phyloP scores from a whole-genome alignment of 108 stramenopile species.

The Nitzschia sp. region DNA sequence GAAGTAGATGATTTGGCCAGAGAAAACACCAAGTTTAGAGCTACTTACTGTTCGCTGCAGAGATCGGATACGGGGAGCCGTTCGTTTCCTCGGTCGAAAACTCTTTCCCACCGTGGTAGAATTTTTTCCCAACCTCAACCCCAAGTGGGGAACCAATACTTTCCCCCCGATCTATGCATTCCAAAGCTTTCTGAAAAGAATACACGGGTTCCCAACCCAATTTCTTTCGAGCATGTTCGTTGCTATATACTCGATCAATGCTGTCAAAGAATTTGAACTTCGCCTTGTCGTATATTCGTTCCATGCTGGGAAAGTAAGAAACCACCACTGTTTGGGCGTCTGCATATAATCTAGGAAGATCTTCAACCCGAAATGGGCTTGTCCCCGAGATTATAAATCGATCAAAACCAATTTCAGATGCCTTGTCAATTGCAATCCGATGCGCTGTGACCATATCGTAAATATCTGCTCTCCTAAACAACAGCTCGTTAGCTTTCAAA shows the following conservation, averaged over 20 bases:
- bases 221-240: background rate
- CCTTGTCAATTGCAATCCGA: background rate
- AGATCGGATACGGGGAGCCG: too few relatives aligned
- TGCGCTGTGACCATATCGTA: slow-evolving; percentile 1
- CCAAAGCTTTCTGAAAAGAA: background rate
- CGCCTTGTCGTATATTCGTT: background rate
- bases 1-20: too few relatives aligned
- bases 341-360: background rate
- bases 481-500: background rate
- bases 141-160: background rate
- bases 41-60: too few relatives aligned
- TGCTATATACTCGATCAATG: background rate
- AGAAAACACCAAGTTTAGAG: too few relatives aligned
- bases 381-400: background rate
- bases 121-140: background rate
- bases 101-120: background rate
- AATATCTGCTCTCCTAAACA: background rate
- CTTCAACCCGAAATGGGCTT: background rate
- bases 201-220: background rate
- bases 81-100: too few relatives aligned
- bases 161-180: background rate
- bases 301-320: background rate
- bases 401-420: background rate
- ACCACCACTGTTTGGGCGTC: background rate
- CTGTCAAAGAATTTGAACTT: background rate